A percentile compares a stretch with the other conserved stretches of the same genome.
Conservation (phyloP, 2,329 filamentous ascomycete species). For the Verticillium alfalfae region DNA sequence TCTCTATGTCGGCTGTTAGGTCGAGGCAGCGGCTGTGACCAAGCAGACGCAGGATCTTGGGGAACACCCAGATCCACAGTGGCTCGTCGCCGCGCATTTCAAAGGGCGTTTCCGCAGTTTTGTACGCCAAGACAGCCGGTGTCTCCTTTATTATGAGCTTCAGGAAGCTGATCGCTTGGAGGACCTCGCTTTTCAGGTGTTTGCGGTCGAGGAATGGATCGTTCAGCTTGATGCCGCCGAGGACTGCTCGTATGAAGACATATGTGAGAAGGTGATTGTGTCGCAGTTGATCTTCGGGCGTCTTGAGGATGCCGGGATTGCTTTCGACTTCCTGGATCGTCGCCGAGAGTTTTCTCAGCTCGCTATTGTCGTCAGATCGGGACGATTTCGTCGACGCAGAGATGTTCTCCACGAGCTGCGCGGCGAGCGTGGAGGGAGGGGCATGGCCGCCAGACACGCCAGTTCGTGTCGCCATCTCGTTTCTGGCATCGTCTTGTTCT, state of each 20-base stretch:
- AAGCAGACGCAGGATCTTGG: conserved; percentile 50
- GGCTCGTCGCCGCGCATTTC: conserved; percentile 53
- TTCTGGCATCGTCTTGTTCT: neutral
- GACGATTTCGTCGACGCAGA: conserved; percentile 58
- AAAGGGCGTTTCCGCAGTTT: conserved; percentile 30
- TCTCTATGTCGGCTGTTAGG: conserved; percentile 45
- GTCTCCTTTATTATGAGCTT: conserved; percentile 69
- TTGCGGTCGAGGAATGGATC: conserved; percentile 60
- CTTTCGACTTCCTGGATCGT: conserved; percentile 51
- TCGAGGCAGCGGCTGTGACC: conserved; percentile 43
- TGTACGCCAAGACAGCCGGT: conserved; percentile 57
- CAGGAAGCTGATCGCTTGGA: conserved; percentile 74
- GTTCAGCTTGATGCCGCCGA: conserved; percentile 64
- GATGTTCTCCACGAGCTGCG: conserved; percentile 79
- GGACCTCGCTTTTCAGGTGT: conserved; percentile 52
- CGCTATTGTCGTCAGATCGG: conserved; percentile 61
- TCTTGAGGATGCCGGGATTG: conserved; percentile 48
- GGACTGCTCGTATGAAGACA: conserved; percentile 72
- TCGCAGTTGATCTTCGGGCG: conserved; percentile 59
- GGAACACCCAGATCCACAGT: conserved; percentile 61
- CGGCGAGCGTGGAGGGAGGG: conserved; percentile 78
- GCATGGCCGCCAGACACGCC: conserved; percentile 19
- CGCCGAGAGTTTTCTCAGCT: conserved; percentile 65
- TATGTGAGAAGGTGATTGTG: conserved; percentile 84
- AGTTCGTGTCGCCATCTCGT: conserved; percentile 7